phyloP scores from a whole-genome alignment of 805 yeast genomes.

The Babjeviella inositovora region DNA sequence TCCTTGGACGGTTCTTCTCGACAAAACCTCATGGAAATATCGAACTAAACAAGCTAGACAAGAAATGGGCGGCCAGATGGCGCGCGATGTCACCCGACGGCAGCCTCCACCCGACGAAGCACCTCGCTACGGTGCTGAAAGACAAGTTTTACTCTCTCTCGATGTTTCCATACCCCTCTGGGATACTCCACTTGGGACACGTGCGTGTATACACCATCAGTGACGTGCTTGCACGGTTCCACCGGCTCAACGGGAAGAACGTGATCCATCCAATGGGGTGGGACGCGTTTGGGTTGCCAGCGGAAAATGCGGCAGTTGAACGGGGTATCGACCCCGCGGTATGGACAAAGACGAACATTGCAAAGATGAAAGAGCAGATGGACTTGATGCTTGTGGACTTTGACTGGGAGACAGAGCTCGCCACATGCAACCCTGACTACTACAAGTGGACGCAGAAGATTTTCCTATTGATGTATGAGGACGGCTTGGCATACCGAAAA shows the following conservation, averaged over 20 bases:
- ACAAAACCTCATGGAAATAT: neutral
- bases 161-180: slow-evolving; percentile 97
- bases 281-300: slow-evolving; percentile 98
- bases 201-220: slow-evolving; percentile 83
- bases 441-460: slow-evolving; percentile 88
- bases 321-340: slow-evolving; percentile 58
- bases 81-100: slow-evolving; percentile 12
- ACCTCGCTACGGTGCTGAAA: slow-evolving; percentile 5
- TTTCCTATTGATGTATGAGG: slow-evolving; percentile 54
- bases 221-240: slow-evolving; percentile 68
- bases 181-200: slow-evolving; percentile 87
- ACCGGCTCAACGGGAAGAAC: slow-evolving; percentile 56
- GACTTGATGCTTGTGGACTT: slow-evolving; percentile 64
- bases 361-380: slow-evolving; percentile 77
- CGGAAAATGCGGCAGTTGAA: slow-evolving; percentile 95
- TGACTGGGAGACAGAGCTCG: slow-evolving; percentile 85
- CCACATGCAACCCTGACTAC: slow-evolving; percentile 77
- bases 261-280: slow-evolving; percentile 97
- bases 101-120: slow-evolving; percentile 18
- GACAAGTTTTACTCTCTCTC: slow-evolving; percentile 49
- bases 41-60: slow-evolving; percentile 17
- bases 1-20: too few relatives aligned
- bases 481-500: slow-evolving; percentile 74
- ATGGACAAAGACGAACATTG: slow-evolving; percentile 79
- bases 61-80: slow-evolving; percentile 41